phyloP scores from a whole-genome alignment of 2,329 filamentous ascomycete species.

The Fusarium secorum region DNA sequence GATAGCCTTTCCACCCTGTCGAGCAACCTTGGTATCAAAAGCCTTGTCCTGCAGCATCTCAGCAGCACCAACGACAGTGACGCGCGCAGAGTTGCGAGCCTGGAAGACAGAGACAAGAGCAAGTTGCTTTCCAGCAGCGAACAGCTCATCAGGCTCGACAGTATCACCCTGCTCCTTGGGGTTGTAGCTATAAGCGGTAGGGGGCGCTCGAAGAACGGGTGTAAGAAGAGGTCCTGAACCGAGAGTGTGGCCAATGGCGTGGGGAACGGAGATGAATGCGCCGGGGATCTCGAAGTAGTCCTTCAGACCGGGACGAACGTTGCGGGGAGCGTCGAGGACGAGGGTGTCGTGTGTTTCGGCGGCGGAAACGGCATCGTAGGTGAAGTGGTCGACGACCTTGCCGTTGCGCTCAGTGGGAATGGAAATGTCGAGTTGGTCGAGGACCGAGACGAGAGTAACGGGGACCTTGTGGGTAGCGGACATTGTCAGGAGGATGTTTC shows the following conservation, averaged over 20 bases:
- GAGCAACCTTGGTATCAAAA: slow-evolving; percentile 82
- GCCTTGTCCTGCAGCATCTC: slow-evolving; percentile 90
- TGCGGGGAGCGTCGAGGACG: slow-evolving; percentile 73
- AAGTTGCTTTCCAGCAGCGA: slow-evolving; percentile 84
- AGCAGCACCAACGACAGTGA: slow-evolving; percentile 83
- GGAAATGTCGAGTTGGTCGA: slow-evolving; percentile 87
- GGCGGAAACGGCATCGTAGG: slow-evolving; percentile 81
- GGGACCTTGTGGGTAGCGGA: slow-evolving; percentile 76
- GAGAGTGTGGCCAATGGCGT: slow-evolving; percentile 80
- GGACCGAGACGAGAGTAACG: slow-evolving; percentile 76
- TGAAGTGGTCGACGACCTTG: slow-evolving; percentile 93
- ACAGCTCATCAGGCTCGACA: slow-evolving; percentile 76
- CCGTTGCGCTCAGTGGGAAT: slow-evolving; percentile 87
- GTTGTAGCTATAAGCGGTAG: slow-evolving; percentile 92
- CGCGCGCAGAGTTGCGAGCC: slow-evolving; percentile 89
- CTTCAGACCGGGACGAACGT: slow-evolving; percentile 73
- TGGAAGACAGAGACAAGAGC: slow-evolving; percentile 86
- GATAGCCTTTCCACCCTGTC: slow-evolving; percentile 59
- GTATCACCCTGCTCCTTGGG: slow-evolving; percentile 80
- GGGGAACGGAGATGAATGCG: slow-evolving; percentile 79
- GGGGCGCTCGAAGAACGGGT: slow-evolving; percentile 82
- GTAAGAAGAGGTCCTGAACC: slow-evolving; percentile 80
- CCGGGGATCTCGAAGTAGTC: slow-evolving; percentile 72
- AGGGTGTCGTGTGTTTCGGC: slow-evolving; percentile 88
- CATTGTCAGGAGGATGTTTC: slow-evolving; percentile 89